These are phyloP conservation scores for Ambrosia artemisiifolia DNA, from an alignment of 129 eudicot genomes.

Conservation along the genomic window DNA sequence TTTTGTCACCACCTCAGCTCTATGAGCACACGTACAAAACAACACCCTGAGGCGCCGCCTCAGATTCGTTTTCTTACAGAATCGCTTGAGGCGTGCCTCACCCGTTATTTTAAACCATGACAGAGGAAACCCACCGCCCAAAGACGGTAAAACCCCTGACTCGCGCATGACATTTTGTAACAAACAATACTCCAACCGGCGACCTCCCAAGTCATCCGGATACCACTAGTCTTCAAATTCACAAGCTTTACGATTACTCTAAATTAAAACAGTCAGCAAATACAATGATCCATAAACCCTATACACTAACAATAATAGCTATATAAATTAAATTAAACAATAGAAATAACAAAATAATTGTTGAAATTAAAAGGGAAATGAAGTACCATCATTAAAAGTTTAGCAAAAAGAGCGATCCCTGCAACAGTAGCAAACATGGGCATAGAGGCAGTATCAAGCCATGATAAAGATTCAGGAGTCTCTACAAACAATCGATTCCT, in stretches of 20 bases:
- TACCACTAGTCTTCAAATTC: background rate
- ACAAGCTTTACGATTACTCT: background rate
- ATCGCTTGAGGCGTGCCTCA: no score
- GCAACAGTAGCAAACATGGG: conserved; percentile 78
- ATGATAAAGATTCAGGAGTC: conserved; percentile 66
- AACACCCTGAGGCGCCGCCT: no score
- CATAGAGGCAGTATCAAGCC: conserved; percentile 78
- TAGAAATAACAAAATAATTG: background rate
- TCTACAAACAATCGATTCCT: conserved; percentile 62
- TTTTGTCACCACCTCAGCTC: no score
- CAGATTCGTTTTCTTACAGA: no score
- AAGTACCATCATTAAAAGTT: conserved; percentile 81
- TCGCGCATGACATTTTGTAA: no score
- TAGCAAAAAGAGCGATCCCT: conserved; percentile 76
- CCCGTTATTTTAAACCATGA: no score
- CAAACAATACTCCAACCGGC: no score
- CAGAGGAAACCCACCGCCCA: no score
- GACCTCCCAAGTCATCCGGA: no score
- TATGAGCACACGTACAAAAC: no score
- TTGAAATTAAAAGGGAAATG: background rate
- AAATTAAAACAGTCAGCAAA: background rate
- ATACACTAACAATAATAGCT: background rate
- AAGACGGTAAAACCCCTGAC: no score
- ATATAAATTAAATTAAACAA: background rate
- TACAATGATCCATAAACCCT: conserved; percentile 11